Base-by-base conservation (phyloP, 352 stramenopile genomes). In the Pythium angustatum region DNA sequence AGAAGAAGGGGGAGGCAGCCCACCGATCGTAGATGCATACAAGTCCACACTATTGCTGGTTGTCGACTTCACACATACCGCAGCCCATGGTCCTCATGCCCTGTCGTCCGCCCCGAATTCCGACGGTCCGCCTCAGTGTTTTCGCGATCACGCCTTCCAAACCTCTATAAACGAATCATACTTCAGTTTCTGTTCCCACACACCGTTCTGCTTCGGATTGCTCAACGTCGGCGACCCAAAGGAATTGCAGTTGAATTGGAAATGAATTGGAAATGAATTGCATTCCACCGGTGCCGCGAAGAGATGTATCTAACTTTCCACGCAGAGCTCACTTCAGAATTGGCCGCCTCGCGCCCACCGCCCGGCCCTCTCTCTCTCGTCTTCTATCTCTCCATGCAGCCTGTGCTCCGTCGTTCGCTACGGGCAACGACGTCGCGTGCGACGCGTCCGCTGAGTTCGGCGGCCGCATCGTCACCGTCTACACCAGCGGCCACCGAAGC, bases 241-340 rank as follows among this genome's bases (percentile, higher is more conserved):
- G 53, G 61, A 68, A 68, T 68, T 62, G 53, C 6, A 43, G 60
- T 48, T 62, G 63, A 70, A 70, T 70, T 62, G 62, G 14, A 49
- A 60, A 53, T 57, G 63, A 70, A 70, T 70, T 62, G 62, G 17
- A 30, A 60, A 56, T 58, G 62, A 68, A 68, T 68, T 52, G 59
- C 28, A 57, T 49, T 49, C 59, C 30, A 49, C 43, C 31, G 56
- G 44, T 63, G 22, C 31, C 27, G 5, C 44, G 38, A 64, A 69
- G 48, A 59, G 48, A 62, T 62, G 62, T 55, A 69, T 54, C 47
- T 47, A 44, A 44, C 15, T 15, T 34, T 58, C 17, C 24, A 21
- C 52, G 14, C 53, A 21, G 34, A 52, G 49, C 55, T 70, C 63
- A 70, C 57, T 70, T 65, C 50, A 51, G 44, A 70, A 70, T 49